Conservation (phyloP, 2,329 filamentous ascomycete genomes). For the Diaporthe longicolla region DNA sequence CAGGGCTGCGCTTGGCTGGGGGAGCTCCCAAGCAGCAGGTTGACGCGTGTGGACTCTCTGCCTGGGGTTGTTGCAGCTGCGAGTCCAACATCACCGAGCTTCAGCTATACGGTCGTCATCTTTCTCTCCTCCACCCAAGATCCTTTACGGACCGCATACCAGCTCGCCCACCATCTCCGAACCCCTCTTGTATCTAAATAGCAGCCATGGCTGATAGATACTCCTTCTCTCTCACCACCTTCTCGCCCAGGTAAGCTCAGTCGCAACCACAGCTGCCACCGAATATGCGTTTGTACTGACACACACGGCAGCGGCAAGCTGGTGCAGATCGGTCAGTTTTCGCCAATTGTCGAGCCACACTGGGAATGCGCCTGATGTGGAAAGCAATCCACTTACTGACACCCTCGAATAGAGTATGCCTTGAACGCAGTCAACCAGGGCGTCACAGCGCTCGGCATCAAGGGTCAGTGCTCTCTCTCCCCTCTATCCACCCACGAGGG, state of each 20-base stretch:
- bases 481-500: not conserved
- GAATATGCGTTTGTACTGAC: constrained; percentile 45
- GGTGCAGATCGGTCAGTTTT: constrained; percentile 87
- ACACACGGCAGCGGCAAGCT: constrained; percentile 85
- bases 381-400: constrained; percentile 43
- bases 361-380: constrained; percentile 48
- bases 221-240: constrained; percentile 98
- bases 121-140: constrained; percentile 16
- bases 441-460: constrained; percentile 98
- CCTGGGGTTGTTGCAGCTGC: constrained; percentile 29
- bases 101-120: constrained; percentile 20
- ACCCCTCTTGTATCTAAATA: constrained; percentile 42
- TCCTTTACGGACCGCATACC: constrained; percentile 9
- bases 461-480: constrained; percentile 73
- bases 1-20: constrained; percentile 24
- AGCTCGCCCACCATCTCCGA: not conserved
- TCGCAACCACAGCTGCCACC: constrained; percentile 28
- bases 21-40: constrained; percentile 26
- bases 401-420: constrained; percentile 83
- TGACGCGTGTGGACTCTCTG: constrained; percentile 26
- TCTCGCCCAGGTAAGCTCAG: constrained; percentile 92
- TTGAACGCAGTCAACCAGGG: constrained; percentile 99
- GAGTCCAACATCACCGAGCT: constrained; percentile 25
- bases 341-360: constrained; percentile 50
- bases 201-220: constrained; percentile 93